Base-by-base conservation (phyloP, 805 yeast genomes). In the Zygotorulaspora sp. region DNA sequence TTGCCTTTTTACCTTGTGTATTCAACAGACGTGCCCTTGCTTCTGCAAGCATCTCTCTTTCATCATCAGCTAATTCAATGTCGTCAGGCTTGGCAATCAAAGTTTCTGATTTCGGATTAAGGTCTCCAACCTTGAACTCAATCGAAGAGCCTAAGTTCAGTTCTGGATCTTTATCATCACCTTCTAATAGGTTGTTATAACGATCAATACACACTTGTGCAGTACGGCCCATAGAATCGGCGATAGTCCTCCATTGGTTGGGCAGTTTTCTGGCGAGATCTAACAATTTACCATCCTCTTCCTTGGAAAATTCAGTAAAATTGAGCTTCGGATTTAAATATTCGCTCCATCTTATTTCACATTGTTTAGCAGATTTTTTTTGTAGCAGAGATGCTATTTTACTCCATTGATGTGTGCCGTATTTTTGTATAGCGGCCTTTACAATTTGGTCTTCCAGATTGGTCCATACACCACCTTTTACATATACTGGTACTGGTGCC, bases 361-460 rank as follows among this genome's bases (percentile, higher is more conserved):
- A 90, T 58, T 92, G 97, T 53, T 78, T 80, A 4, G 97, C 95
- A 2, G 88, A 80, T 61, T 90, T 90, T 57, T 83, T 78, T 5
- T 86, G 80, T 23, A 90, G 65, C 30, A 90, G 68, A 0, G 97
- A 87, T 1, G 96, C 83, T 4, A 90, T 90, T 35, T 96, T 74
- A 10, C 92, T 74, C 98, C 98, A 90, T 53, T 92, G 96, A 50
- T 85, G 88, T 13, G 88, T 67, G 0, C 98, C 98, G 60, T 90
- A 90, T 56, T 90, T 92, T 26, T 92, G 75, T 2, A 92, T 84
- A 1, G 96, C 96, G 0, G 96, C 95, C 47, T 81, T 80, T 29
- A 90, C 67, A 30, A 92, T 82, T 60, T 87, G 90, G 61, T 92
- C 98, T 49, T 77, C 83, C 8, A 72, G 61, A 53, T 85, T 81